Base-by-base conservation (phyloP, 1,284 basidiomycete genomes). In the Tetrapyrgos nigripes region DNA sequence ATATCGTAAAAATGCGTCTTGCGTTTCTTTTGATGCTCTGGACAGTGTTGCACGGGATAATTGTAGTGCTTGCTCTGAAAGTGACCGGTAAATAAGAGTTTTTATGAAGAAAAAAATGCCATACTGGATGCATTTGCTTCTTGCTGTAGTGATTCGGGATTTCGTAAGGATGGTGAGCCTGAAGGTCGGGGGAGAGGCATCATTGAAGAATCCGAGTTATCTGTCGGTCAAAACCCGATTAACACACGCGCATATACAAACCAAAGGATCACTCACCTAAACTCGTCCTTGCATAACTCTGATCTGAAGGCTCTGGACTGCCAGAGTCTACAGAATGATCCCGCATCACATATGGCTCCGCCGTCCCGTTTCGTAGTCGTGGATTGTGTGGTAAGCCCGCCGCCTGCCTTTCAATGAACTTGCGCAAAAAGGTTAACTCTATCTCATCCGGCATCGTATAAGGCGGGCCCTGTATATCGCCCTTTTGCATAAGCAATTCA, bases 401-500 rank as follows among this genome's bases (percentile, higher is more conserved):
- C 8, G 84, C 81, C 67, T 92, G 89, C 56, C 89, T 82, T 66
- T 92, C 90, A 69, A 92, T 85, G 69, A 92, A 92, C 72, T 88
- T 90, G 60, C 88, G 85, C 56, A 92, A 82, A 75, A 92, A 92
- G 1, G 84, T 74, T 62, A 92, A 80, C 68, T 92, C 89, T 67
- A 91, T 70, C 64, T 89, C 83, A 68, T 92, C 90, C 17, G 88
- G 82, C 90, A 92, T 92, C 61, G 82, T 67, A 71, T 92, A 92
- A 24, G 90, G 89, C 1, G 89, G 89, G 14, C 89, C 89, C 67
- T 87, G 87, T 37, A 92, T 92, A 64, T 92, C 90, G 65, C 89
- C 89, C 68, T 91, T 91, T 70, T 92, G 89, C 86, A 92, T 91
- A 64, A 92, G 83, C 1, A 92, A 78, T 69, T 92, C 89, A 47